Conservation (phyloP, 148 eudicot species). For the Amaranthus palmeri region DNA sequence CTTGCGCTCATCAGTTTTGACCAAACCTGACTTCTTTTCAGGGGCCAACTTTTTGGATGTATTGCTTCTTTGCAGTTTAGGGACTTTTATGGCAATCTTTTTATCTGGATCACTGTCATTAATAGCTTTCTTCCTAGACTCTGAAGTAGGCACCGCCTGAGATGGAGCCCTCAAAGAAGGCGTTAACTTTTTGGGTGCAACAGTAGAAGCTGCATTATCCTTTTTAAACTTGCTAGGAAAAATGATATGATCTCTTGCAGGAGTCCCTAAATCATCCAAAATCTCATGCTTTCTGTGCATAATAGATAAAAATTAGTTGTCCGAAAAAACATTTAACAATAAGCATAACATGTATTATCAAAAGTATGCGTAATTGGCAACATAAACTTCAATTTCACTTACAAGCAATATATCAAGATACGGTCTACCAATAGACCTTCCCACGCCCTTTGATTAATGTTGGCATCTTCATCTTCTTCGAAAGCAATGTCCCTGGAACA, state of each 20-base stretch:
- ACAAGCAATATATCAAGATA: conserved; percentile 89
- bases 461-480: conserved; percentile 41
- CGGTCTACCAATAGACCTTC: conserved; percentile 67
- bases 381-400: conserved; percentile 29
- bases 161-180: conserved; percentile 23
- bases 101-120: conserved; percentile 30
- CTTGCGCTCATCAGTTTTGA: conserved; percentile 27
- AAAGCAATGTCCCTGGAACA: conserved; percentile 59
- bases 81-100: conserved; percentile 21
- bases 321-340: background rate
- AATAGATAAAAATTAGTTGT: background rate
- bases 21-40: conserved; percentile 23
- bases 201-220: conserved; percentile 30
- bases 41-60: conserved; percentile 19
- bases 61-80: conserved; percentile 32
- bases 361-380: background rate
- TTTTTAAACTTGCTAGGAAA: conserved; percentile 45
- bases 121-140: conserved; percentile 29
- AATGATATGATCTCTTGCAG: conserved; percentile 62
- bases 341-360: background rate
- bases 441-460: conserved; percentile 72
- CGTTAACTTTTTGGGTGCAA: conserved; percentile 22
- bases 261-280: conserved; percentile 53
- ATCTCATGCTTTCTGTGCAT: conserved; percentile 72
- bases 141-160: conserved; percentile 28